These are phyloP conservation scores for Lecanosticta acicola DNA, from an alignment of 2,329 filamentous ascomycete genomes.

Conservation along the genomic window DNA sequence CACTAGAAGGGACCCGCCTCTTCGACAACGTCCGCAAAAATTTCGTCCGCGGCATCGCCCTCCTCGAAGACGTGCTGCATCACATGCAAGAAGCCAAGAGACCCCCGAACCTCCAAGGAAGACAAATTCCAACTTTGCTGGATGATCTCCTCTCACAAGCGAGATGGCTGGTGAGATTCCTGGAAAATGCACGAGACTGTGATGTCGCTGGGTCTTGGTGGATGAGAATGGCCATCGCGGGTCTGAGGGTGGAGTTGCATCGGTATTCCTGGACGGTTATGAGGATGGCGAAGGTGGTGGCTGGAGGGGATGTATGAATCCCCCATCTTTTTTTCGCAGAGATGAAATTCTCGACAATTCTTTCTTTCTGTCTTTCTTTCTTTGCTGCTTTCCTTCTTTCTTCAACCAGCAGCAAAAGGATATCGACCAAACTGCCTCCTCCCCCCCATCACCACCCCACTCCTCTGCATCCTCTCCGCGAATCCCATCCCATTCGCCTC, in stretches of 20 bases:
- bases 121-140: constrained; percentile 13
- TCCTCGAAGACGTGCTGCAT: constrained; percentile 13
- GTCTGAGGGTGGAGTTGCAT: constrained; percentile 16
- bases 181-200: constrained; percentile 7
- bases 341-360: too few species aligned
- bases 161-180: constrained; percentile 14
- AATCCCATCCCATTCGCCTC: constrained; percentile 34
- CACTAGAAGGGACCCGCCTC: constrained; percentile 7
- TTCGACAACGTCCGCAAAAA: constrained; percentile 14
- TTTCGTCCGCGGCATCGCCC: constrained; percentile 12
- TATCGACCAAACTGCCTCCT: constrained; percentile 38
- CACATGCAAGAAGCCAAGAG: constrained; percentile 7
- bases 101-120: constrained; percentile 7
- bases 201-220: constrained; percentile 6
- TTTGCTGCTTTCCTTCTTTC: background rate
- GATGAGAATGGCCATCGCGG: constrained; percentile 12
- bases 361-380: too few species aligned
- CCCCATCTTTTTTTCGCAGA: too few species aligned
- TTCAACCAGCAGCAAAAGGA: constrained; percentile 19
- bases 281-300: constrained; percentile 10
- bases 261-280: constrained; percentile 18
- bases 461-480: constrained; percentile 35
- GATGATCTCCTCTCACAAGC: constrained; percentile 14
- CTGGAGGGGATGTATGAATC: background rate
- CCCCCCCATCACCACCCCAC: constrained; percentile 38